Evolutionary conservation across 345 rosid genomes (phyloP).

Genomic region (Sonneratia alba): DNA sequence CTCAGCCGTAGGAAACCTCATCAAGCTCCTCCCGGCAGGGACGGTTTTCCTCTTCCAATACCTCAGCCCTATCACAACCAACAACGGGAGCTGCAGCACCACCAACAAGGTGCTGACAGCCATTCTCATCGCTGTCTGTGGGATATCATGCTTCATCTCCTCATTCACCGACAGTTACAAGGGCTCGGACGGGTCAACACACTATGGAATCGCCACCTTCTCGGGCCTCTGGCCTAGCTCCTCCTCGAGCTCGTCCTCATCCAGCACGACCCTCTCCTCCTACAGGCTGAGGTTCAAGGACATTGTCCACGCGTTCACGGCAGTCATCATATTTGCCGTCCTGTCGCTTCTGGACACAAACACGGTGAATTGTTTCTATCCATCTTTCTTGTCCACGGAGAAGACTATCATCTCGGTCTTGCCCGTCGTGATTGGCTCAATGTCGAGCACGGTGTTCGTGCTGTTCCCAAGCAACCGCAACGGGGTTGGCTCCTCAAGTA

Average conservation of each 20-base stretch:
- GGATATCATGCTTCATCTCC: constrained; percentile 50
- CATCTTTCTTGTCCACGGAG: constrained; percentile 37
- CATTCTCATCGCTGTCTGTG: constrained; percentile 49
- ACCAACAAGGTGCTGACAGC: constrained; percentile 44
- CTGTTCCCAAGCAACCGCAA: constrained; percentile 57
- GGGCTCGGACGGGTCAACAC: constrained; percentile 36
- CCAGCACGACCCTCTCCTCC: constrained; percentile 15
- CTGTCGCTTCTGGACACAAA: constrained; percentile 49
- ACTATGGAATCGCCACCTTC: constrained; percentile 47
- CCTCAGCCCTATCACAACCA: constrained; percentile 68
- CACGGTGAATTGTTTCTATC: constrained; percentile 56
- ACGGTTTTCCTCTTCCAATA: constrained; percentile 70
- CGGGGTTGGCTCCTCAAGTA: constrained; percentile 65
- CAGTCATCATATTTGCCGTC: constrained; percentile 42
- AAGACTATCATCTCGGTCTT: constrained; percentile 46
- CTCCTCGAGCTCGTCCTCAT: constrained; percentile 14
- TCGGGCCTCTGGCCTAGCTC: constrained; percentile 54
- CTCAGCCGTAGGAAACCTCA: constrained; percentile 48
- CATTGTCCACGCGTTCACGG: constrained; percentile 49
- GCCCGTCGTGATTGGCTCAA: constrained; percentile 55
- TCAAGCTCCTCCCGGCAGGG: constrained; percentile 86
- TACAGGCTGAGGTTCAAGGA: constrained; percentile 48
- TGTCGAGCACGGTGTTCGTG: constrained; percentile 41
- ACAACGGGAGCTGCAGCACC: constrained; percentile 52
- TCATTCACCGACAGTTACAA: constrained; percentile 68